Evolutionary conservation across 2,329 filamentous ascomycete species (phyloP).

Genomic region (Cladosporium oxysporum): DNA sequence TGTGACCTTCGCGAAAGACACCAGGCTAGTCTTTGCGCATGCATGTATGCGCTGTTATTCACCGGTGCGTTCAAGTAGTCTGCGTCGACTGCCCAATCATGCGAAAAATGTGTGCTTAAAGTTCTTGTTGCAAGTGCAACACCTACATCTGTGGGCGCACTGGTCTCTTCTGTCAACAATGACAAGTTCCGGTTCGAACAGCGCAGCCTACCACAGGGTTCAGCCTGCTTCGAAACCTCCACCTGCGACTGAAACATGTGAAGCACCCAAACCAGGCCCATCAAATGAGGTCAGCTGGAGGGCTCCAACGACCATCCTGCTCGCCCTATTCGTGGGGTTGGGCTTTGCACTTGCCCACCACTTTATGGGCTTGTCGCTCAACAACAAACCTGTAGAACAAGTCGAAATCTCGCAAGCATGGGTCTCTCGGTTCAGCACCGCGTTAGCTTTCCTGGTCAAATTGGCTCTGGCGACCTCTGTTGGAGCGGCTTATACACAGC

Average conservation of each 20-base stretch:
- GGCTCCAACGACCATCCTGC: not conserved
- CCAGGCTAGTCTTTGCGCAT: not conserved
- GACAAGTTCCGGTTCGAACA: not conserved
- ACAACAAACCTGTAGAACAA: not conserved
- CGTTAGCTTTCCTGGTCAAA: not conserved
- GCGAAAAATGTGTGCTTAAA: not conserved
- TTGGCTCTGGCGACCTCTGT: not conserved
- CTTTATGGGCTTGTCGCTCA: not conserved
- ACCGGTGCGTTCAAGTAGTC: not conserved
- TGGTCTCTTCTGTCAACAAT: not conserved
- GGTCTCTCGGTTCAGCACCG: not conserved
- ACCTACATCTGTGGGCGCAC: no score
- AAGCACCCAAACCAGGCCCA: no score
- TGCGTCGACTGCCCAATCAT: not conserved
- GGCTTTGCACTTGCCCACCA: not conserved
- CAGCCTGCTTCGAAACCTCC: not conserved
- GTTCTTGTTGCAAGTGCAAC: no score
- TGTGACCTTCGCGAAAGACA: not conserved
- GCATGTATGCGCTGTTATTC: not conserved
- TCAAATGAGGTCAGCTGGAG: no score
- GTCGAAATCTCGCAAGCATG: not conserved
- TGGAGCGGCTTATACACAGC: not conserved
- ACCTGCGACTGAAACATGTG: no score
- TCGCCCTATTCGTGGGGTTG: not conserved
- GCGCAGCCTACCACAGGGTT: not conserved